A percentile compares a stretch with the other conserved stretches of the same genome.
Evolutionary conservation across 2,329 filamentous ascomycete genomes (phyloP).

Genomic region (Xylaria sp.): DNA sequence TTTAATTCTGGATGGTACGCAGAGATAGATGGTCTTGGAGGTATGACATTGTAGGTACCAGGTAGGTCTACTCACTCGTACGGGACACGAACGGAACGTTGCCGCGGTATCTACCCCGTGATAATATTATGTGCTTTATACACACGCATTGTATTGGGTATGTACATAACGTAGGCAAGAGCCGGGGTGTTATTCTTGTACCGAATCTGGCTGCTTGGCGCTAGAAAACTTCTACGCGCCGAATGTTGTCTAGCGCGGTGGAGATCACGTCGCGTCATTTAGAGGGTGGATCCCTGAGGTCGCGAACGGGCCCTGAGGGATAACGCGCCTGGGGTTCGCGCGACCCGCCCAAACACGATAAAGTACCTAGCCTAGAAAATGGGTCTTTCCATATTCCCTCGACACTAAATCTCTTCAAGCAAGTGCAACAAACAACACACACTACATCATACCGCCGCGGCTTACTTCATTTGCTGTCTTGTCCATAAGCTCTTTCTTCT

Average conservation of each 20-base stretch:
- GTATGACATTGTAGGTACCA: background rate
- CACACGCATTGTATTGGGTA: background rate
- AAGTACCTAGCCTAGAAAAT: background rate
- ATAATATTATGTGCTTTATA: too few relatives aligned
- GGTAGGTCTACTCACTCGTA: too few relatives aligned
- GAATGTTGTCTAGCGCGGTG: background rate
- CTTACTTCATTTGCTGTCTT: too few relatives aligned
- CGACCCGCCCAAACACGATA: background rate
- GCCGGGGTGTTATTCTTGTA: background rate
- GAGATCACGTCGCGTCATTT: background rate
- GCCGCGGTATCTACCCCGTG: too few relatives aligned
- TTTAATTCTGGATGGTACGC: background rate
- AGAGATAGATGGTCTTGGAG: background rate
- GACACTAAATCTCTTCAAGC: too few relatives aligned
- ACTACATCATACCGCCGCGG: too few relatives aligned
- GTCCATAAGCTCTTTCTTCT: too few relatives aligned
- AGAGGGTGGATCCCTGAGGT: background rate
- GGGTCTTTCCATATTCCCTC: too few relatives aligned
- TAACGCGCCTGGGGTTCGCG: background rate
- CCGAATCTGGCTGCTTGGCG: background rate
- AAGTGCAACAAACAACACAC: too few relatives aligned
- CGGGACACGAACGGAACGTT: background rate
- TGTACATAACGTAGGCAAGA: background rate
- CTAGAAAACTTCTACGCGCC: background rate
- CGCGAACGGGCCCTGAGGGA: too few relatives aligned